phyloP scores from a whole-genome alignment of 345 rosid species.

The Eucalyptus polybractea region DNA sequence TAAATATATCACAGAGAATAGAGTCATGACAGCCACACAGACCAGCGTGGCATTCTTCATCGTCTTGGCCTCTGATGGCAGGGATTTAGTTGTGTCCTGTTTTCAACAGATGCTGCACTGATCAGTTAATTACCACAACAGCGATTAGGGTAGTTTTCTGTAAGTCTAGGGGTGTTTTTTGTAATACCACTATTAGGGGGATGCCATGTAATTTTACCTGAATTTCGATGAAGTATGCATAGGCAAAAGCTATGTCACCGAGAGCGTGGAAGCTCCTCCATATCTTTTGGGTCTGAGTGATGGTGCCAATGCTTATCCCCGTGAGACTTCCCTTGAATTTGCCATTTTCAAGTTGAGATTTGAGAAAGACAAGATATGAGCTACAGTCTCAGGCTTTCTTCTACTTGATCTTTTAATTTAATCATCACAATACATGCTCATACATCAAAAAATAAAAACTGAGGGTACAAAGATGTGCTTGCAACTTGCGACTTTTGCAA shows the following conservation, averaged over 20 bases:
- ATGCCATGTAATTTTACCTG: conserved; percentile 21
- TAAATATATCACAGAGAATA: conserved; percentile 18
- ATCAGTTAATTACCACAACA: not conserved
- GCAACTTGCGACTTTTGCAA: conserved; percentile 51
- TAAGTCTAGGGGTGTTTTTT: not conserved
- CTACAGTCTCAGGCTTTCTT: not conserved
- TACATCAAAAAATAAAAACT: too few species aligned
- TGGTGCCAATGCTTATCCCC: too few species aligned
- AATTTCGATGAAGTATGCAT: conserved; percentile 72
- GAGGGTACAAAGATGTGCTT: not conserved
- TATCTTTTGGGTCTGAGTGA: too few species aligned
- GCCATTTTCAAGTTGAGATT: too few species aligned
- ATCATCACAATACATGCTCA: not conserved
- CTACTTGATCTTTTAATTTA: not conserved
- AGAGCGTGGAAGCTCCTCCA: too few species aligned
- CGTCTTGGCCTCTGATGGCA: conserved; percentile 65
- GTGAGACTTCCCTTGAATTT: too few species aligned
- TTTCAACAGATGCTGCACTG: not conserved
- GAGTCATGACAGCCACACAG: conserved; percentile 56
- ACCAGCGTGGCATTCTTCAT: conserved; percentile 63
- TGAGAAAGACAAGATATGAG: too few species aligned
- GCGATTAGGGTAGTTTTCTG: not conserved
- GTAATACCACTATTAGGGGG: not conserved
- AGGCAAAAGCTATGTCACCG: conserved; percentile 3
- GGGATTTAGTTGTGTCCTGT: conserved; percentile 51